Evolutionary conservation across 2,329 filamentous ascomycete genomes (phyloP).

Genomic region (Trichoderma sp.): DNA sequence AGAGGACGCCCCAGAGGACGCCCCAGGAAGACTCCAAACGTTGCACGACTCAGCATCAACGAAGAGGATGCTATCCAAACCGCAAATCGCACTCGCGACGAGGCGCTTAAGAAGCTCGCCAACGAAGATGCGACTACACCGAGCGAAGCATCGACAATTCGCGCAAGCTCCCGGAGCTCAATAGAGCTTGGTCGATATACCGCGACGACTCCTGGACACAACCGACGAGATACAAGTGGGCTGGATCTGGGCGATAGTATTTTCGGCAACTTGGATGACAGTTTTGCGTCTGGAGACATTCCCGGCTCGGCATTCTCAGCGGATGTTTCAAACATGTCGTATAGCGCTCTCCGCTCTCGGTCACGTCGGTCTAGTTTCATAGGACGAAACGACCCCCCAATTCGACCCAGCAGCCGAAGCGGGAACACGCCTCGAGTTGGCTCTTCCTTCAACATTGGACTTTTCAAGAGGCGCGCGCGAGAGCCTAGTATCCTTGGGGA

Average conservation of each 20-base stretch:
- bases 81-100: conserved; percentile 34
- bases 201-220: conserved; percentile 32
- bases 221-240: conserved; percentile 44
- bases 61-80: conserved; percentile 29
- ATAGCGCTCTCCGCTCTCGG: conserved; percentile 45
- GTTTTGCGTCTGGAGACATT: conserved; percentile 40
- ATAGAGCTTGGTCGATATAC: conserved; percentile 39
- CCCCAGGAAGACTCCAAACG: conserved; percentile 21
- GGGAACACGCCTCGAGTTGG: conserved; percentile 47
- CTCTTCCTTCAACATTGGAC: conserved; percentile 53
- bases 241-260: conserved; percentile 48
- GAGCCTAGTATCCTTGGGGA: conserved; percentile 62
- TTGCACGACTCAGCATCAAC: conserved; percentile 21
- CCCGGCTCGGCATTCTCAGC: conserved; percentile 36
- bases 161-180: conserved; percentile 32
- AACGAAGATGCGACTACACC: conserved; percentile 35
- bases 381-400: conserved; percentile 49
- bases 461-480: conserved; percentile 54
- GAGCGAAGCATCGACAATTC: conserved; percentile 26
- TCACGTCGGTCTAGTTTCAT: conserved; percentile 50
- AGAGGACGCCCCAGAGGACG: conserved; percentile 23
- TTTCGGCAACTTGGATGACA: conserved; percentile 45
- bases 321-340: conserved; percentile 46
- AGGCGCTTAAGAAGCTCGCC: conserved; percentile 36
- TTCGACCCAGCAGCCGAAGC: conserved; percentile 51